phyloP scores from a whole-genome alignment of 2,329 filamentous ascomycete genomes.

The Domatiomyces globalis region DNA sequence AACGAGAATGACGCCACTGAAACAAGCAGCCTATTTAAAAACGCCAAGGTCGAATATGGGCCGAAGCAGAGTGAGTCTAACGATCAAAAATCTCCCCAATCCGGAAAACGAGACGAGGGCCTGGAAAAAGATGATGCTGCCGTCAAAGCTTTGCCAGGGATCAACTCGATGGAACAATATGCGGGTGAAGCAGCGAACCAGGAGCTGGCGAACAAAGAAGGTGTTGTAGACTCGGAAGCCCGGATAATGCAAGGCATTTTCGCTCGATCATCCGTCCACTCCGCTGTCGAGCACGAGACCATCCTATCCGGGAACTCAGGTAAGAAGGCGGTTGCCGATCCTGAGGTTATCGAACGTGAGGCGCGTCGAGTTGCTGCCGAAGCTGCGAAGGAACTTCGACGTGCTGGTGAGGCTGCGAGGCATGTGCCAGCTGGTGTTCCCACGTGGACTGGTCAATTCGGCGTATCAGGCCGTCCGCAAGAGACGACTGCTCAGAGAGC shows the following conservation, averaged over 20 bases:
- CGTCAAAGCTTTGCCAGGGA: slow-evolving; percentile 42
- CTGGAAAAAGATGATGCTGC: slow-evolving; percentile 22
- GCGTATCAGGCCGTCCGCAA: slow-evolving; percentile 58
- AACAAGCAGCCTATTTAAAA: slow-evolving; percentile 72
- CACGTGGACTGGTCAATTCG: slow-evolving; percentile 84
- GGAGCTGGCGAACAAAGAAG: slow-evolving; percentile 21
- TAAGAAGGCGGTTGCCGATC: slow-evolving; percentile 58
- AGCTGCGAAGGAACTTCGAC: slow-evolving; percentile 61
- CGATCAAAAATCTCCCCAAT: slow-evolving; percentile 15
- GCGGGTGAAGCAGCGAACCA: slow-evolving; percentile 37
- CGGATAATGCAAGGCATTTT: slow-evolving; percentile 84
- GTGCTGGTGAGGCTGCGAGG: slow-evolving; percentile 57
- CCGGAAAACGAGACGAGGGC: slow-evolving; percentile 13
- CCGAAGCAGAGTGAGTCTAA: slow-evolving; percentile 22
- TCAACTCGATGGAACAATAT: slow-evolving; percentile 53
- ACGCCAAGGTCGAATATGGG: slow-evolving; percentile 60
- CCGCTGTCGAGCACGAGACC: slow-evolving; percentile 83
- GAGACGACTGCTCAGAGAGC: slow-evolving; percentile 34
- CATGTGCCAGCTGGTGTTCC: slow-evolving; percentile 67
- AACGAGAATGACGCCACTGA: slow-evolving; percentile 59
- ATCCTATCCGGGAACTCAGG: slow-evolving; percentile 54
- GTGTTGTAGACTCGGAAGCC: slow-evolving; percentile 40
- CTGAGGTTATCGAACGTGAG: slow-evolving; percentile 64
- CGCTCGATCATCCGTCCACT: slow-evolving; percentile 69
- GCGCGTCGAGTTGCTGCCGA: slow-evolving; percentile 64